phyloP scores from a whole-genome alignment of 495 filamentous ascomycete species.

The Thermothielavioides terrestris region DNA sequence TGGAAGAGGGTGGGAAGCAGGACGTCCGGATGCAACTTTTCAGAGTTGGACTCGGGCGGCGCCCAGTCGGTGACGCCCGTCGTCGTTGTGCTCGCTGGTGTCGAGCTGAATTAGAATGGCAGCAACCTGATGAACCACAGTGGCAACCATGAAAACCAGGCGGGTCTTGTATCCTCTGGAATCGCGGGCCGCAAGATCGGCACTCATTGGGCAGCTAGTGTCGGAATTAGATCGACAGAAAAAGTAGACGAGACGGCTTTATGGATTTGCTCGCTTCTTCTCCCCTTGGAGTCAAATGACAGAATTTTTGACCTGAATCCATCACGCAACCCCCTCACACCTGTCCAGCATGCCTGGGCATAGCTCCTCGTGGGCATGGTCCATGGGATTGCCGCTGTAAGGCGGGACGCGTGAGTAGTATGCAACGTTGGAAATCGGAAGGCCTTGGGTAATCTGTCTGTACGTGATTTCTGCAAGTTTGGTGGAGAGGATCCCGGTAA shows the following conservation, averaged over 20 bases:
- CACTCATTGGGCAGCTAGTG: constrained; percentile 10
- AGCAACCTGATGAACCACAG: constrained; percentile 24
- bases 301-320: constrained; percentile 8
- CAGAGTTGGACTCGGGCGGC: neutral
- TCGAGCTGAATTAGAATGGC: constrained; percentile 17
- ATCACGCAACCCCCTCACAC: constrained; percentile 6
- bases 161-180: constrained; percentile 18
- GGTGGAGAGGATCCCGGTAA: constrained; percentile 13
- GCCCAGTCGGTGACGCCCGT: constrained; percentile 6
- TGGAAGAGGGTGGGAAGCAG: constrained; percentile 17
- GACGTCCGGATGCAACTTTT: neutral
- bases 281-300: constrained; percentile 5
- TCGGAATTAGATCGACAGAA: neutral
- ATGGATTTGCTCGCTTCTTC: neutral
- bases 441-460: constrained; percentile 28
- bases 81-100: constrained; percentile 3
- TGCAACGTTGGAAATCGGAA: constrained; percentile 18
- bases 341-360: constrained; percentile 16
- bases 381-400: constrained; percentile 6
- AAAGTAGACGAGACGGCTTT: neutral
- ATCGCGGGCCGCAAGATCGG: constrained; percentile 11
- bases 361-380: constrained; percentile 13
- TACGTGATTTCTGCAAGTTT: constrained; percentile 23
- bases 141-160: constrained; percentile 23
- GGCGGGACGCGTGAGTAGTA: neutral